Base-by-base conservation (phyloP, 2,329 filamentous ascomycete genomes). In the Ophiostoma quercus region DNA sequence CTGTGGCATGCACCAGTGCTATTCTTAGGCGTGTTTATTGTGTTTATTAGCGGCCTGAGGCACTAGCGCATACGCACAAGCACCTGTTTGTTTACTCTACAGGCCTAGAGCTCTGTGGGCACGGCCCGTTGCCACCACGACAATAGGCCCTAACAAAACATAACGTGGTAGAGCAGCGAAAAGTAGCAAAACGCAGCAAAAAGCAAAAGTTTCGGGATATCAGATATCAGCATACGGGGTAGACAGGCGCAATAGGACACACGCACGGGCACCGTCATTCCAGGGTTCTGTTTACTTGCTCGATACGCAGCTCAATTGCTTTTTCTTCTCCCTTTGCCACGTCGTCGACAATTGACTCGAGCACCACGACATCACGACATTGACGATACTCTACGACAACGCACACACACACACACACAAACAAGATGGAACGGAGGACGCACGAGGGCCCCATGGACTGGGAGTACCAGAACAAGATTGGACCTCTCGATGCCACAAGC, bases 361-460 rank as follows among this genome's bases (percentile, higher is more conserved):
- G 14, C 57, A 57, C 25, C 51, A 57, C 1, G 51, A 19, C 41
- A 54, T 14, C 32, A 41, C 11, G n/a, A 29, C 2, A 12, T 22
- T 34, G 41, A n/a, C 54, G 25, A 16, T 41, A 25, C 19, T 22
- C 19, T n/a, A 16, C 62, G 11, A 51, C 39, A 8, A 7, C 29
- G 6, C 11, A 54, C 5, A 62, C 29, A 11, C 11, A 54, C 5
- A 62, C 19, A 67, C 4, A 11, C 39, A 65, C 39, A 8, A 57
- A 39, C 65, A 47, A 47, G 1, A 82, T 75, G 74, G 72, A 86
- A 69, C 81, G 82, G 73, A 81, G 87, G 74, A 86, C 84, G 1
- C 84, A 81, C 73, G 87, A 89, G 78, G 81, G 85, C 72, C 86
- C 81, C 73, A 90, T 90, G 87, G 87, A 89, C 74, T 90, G 85